Evolutionary conservation across 2,329 filamentous ascomycete genomes (phyloP).

Genomic region (Aspergillus aculeatus): DNA sequence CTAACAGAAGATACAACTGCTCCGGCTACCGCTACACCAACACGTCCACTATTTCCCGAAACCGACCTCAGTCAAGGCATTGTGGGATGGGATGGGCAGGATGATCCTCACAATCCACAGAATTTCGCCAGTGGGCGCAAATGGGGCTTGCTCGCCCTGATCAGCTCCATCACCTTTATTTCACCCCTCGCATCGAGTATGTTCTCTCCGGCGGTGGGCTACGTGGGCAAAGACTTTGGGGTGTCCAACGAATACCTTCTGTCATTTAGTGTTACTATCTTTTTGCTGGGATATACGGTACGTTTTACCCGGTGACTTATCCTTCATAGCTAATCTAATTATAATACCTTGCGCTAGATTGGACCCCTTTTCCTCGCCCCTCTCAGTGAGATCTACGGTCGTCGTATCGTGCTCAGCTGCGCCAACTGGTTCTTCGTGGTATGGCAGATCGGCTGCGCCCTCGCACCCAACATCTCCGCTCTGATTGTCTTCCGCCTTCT

Average conservation of each 20-base stretch:
- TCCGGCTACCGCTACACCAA: background rate
- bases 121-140: conserved; percentile 46
- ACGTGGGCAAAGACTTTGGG: conserved; percentile 23
- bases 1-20: background rate
- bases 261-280: conserved; percentile 34
- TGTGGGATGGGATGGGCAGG: conserved; percentile 60
- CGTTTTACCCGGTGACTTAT: background rate
- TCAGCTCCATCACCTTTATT: conserved; percentile 31
- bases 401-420: conserved; percentile 59
- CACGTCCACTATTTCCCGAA: conserved; percentile 35
- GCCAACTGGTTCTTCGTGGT: conserved; percentile 58
- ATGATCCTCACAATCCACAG: conserved; percentile 58
- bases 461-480: conserved; percentile 55
- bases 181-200: conserved; percentile 36
- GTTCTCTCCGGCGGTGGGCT: conserved; percentile 30
- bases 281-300: conserved; percentile 31
- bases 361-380: conserved; percentile 66
- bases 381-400: conserved; percentile 63
- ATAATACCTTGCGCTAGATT: conserved; percentile 26
- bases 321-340: background rate
- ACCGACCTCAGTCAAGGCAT: conserved; percentile 54
- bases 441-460: conserved; percentile 63
- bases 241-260: conserved; percentile 26
- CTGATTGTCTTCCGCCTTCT: conserved; percentile 66
- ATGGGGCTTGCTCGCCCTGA: conserved; percentile 27